A percentile compares a stretch with the other conserved stretches of the same genome.
These are phyloP conservation scores for Porpolomopsis calyptriformis DNA, from an alignment of 768 basidiomycete species.

Conservation along the genomic window DNA sequence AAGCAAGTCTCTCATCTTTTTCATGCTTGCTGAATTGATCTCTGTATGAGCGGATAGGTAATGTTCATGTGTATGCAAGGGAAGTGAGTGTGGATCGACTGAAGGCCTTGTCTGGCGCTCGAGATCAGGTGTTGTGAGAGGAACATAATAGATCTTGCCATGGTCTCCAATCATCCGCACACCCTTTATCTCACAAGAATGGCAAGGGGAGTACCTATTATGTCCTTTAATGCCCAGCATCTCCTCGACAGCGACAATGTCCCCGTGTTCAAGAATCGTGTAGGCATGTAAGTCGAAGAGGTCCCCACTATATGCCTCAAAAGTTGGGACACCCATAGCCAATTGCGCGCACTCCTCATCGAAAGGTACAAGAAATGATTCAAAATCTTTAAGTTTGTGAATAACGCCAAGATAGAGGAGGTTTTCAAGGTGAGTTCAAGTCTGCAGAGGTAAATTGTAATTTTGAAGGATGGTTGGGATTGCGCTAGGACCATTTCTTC, in stretches of 20 bases:
- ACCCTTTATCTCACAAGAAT: constrained; percentile 24
- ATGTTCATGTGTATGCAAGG: constrained; percentile 13
- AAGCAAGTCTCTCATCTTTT: constrained; percentile 7
- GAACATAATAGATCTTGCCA: constrained; percentile 17
- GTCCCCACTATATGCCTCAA: constrained; percentile 17
- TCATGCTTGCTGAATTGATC: constrained; percentile 4
- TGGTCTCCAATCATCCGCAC: constrained; percentile 8
- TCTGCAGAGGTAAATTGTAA: constrained; percentile 22
- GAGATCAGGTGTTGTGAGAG: constrained; percentile 10
- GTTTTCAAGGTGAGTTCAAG: constrained; percentile 24
- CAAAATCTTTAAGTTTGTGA: constrained; percentile 29
- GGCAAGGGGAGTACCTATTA: constrained; percentile 24
- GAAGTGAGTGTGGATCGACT: constrained; percentile 13
- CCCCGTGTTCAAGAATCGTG: constrained; percentile 19
- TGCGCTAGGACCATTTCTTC: constrained; percentile 18
- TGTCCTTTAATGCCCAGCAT: constrained; percentile 27
- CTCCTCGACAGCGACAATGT: constrained; percentile 25
- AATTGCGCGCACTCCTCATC: constrained; percentile 27
- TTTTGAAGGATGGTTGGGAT: constrained; percentile 36
- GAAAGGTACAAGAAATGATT: constrained; percentile 34
- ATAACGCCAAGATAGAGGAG: constrained; percentile 33
- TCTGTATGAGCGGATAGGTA: background rate
- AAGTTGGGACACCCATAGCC: constrained; percentile 27
- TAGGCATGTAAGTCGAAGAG: constrained; percentile 21
- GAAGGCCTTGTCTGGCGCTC: background rate